A percentile compares a stretch with the other conserved stretches of the same genome.
phyloP scores from a whole-genome alignment of 257 asterid genomes.

The Penstemon eatonii region DNA sequence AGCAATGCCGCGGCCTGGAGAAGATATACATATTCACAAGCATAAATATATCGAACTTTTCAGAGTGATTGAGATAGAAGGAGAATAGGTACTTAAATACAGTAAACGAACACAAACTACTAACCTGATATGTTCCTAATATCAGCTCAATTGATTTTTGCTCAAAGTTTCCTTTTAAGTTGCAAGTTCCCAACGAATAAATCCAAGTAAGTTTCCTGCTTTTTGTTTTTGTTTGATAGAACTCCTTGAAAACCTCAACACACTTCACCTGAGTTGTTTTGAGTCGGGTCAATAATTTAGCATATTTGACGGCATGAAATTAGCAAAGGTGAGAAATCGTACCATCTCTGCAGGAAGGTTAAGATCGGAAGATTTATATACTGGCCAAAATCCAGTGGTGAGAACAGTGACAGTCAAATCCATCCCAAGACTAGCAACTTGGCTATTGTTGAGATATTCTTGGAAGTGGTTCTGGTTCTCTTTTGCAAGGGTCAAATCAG shows the following conservation, averaged over 20 bases:
- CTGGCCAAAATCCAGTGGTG: constrained; percentile 70
- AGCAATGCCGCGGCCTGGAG: constrained; percentile 54
- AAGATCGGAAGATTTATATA: constrained; percentile 53
- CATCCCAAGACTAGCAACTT: constrained; percentile 41
- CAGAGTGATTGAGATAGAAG: background rate
- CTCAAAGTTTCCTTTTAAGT: constrained; percentile 47
- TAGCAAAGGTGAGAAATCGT: constrained; percentile 7
- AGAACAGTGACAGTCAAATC: constrained; percentile 52
- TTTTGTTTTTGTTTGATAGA: constrained; percentile 41
- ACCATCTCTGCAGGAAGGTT: constrained; percentile 66
- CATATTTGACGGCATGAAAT: constrained; percentile 7
- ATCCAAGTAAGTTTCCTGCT: constrained; percentile 58
- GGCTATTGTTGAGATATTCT: constrained; percentile 38
- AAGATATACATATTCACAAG: background rate
- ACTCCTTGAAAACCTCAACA: constrained; percentile 53
- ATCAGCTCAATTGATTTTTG: constrained; percentile 48
- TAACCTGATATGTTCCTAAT: constrained; percentile 55
- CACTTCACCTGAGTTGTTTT: constrained; percentile 53
- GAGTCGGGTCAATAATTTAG: background rate
- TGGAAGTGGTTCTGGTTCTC: constrained; percentile 47
- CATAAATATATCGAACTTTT: no score
- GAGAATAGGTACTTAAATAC: no score
- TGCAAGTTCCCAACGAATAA: constrained; percentile 53
- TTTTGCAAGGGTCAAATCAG: constrained; percentile 50
- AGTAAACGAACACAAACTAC: background rate